Percentiles rank a stretch among this genome's conserved stretches.
Conservation (phyloP, 495 filamentous ascomycete genomes). For the Aspergillus affinis region DNA sequence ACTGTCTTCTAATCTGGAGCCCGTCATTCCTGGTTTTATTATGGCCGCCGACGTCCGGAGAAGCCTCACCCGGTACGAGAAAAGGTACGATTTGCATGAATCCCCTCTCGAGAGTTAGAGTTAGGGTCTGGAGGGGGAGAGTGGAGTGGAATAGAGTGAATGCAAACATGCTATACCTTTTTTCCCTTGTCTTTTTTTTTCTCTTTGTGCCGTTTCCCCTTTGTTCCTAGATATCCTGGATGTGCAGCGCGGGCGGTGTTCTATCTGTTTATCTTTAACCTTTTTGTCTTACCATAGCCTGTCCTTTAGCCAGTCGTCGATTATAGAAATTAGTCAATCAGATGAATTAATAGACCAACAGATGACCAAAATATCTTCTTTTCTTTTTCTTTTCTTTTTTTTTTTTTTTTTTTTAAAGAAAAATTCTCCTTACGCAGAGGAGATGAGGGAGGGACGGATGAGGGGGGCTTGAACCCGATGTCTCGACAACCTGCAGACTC, state of each 20-base stretch:
- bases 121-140: neutral
- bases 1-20: neutral
- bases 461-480: too few species aligned
- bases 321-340: too few species aligned
- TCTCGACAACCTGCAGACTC: too few species aligned
- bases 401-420: too few species aligned
- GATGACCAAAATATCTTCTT: too few species aligned
- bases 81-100: conserved; percentile 33
- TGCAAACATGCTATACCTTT: conserved; percentile 7
- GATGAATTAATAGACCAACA: too few species aligned
- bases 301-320: neutral
- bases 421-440: too few species aligned
- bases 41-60: conserved; percentile 26
- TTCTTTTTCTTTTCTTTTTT: too few species aligned
- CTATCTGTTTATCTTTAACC: neutral
- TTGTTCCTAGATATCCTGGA: neutral
- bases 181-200: conserved; percentile 1
- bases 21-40: conserved; percentile 17
- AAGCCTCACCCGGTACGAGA: conserved; percentile 30
- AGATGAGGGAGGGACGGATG: too few species aligned
- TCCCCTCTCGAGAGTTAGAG: conserved; percentile 29
- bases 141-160: neutral
- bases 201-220: neutral
- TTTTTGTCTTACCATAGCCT: neutral
- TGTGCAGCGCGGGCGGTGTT: neutral